Percentiles rank a stretch among this genome's conserved stretches.
Evolutionary conservation across 2,329 filamentous ascomycete species (phyloP).

Genomic region (Macrophomina pseudophaseolina): DNA sequence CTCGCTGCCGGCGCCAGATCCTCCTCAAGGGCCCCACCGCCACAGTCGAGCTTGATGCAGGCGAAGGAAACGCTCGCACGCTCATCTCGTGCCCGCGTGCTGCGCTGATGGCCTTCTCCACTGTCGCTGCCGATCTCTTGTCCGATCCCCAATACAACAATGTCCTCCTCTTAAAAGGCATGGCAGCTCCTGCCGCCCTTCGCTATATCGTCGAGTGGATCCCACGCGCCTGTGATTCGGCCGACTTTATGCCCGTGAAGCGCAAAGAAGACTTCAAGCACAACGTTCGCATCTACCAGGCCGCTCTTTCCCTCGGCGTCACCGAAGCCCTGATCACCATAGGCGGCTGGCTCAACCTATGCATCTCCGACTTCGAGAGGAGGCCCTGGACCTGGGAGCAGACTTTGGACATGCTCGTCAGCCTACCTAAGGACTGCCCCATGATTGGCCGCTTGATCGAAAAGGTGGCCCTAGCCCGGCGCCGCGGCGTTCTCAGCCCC

Average conservation of each 20-base stretch:
- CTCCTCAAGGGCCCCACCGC: constrained; percentile 14
- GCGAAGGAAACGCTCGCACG: not conserved
- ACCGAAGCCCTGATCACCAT: constrained; percentile 22
- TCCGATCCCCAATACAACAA: not conserved
- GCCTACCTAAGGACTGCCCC: constrained; percentile 8
- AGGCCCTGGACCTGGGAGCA: constrained; percentile 1
- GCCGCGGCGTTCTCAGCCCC: not conserved
- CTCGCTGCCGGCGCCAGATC: not conserved
- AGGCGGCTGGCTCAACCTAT: constrained; percentile 20
- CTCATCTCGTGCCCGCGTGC: constrained; percentile 11
- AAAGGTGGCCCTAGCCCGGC: constrained; percentile 22
- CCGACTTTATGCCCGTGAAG: constrained; percentile 26
- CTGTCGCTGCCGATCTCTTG: constrained; percentile 6
- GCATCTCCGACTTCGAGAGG: constrained; percentile 8
- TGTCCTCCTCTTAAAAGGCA: constrained; percentile 13
- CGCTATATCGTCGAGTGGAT: constrained; percentile 23
- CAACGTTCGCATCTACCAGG: constrained; percentile 25
- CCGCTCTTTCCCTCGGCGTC: constrained; percentile 22
- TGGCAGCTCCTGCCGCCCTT: constrained; percentile 18
- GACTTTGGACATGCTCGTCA: not conserved
- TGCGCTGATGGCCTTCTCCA: constrained; percentile 24
- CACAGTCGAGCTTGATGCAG: constrained; percentile 12
- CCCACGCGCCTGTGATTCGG: constrained; percentile 18
- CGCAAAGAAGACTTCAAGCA: constrained; percentile 20
- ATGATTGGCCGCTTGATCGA: constrained; percentile 21